Percentiles rank a stretch among this genome's conserved stretches.
phyloP scores from a whole-genome alignment of 2,329 filamentous ascomycete genomes.

The Fusarium circinatum region DNA sequence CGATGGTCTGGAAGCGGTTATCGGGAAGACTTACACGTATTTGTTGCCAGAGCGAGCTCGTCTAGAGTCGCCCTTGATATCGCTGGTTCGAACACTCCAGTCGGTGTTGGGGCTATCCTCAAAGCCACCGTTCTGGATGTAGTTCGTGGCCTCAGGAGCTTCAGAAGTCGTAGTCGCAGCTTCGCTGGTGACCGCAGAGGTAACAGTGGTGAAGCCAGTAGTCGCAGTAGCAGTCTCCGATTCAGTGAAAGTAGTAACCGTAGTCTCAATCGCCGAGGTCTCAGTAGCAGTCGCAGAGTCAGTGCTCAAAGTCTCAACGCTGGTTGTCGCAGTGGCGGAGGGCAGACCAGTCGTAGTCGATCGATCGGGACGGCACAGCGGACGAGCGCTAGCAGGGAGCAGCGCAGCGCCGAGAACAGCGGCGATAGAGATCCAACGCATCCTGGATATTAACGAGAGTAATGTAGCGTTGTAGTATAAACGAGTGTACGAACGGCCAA shows the following conservation, averaged over 20 bases:
- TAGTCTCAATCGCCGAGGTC: neutral
- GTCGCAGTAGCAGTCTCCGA: neutral
- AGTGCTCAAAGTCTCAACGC: neutral
- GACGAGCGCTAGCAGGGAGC: conserved; percentile 9
- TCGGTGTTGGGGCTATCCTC: neutral
- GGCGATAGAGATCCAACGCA: conserved; percentile 32
- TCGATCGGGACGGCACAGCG: conserved; percentile 3
- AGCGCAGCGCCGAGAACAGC: conserved; percentile 11
- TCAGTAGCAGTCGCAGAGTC: neutral
- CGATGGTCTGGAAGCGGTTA: fast-evolving
- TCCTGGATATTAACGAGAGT: conserved; percentile 21
- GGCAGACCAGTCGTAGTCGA: neutral
- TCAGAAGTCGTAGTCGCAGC: neutral
- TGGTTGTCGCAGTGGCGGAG: neutral
- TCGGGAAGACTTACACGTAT: neutral
- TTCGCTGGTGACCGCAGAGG: neutral
- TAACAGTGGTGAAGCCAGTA: neutral
- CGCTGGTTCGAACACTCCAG: neutral
- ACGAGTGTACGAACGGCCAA: neutral
- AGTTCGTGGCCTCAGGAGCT: neutral
- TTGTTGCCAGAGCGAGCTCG: neutral
- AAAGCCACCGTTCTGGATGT: neutral
- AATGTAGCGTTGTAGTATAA: neutral
- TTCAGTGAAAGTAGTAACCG: neutral
- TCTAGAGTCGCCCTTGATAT: fast-evolving